Conservation (phyloP, 345 rosid genomes). For the Salix arbutifolia region DNA sequence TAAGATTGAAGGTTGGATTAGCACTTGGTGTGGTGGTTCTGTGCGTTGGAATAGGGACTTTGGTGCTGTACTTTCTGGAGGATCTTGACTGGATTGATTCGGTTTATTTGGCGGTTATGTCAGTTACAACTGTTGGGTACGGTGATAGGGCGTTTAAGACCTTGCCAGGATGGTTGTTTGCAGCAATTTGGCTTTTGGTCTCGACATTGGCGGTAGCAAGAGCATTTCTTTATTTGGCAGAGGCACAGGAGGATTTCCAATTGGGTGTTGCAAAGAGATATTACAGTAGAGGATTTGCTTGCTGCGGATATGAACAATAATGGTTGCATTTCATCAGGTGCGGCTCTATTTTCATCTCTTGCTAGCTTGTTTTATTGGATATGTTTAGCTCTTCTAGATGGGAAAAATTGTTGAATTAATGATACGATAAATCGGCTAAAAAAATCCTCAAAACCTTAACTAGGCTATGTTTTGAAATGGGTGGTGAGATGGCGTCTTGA, state of each 20-base stretch:
- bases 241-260: conserved; percentile 41
- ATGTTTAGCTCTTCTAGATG: neutral
- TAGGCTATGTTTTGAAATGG: neutral
- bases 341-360: neutral
- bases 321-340: conserved; percentile 41
- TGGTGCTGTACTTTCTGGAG: conserved; percentile 35
- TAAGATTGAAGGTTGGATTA: conserved; percentile 41
- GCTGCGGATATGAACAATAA: conserved; percentile 38
- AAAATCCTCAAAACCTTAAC: neutral
- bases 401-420: neutral
- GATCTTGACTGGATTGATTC: conserved; percentile 42
- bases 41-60: conserved; percentile 36
- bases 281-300: conserved; percentile 38
- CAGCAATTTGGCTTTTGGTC: conserved; percentile 45
- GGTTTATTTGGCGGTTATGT: conserved; percentile 50
- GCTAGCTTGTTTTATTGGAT: neutral
- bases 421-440: neutral
- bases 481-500: neutral
- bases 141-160: conserved; percentile 51
- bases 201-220: conserved; percentile 51
- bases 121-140: conserved; percentile 60
- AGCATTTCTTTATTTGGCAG: conserved; percentile 46
- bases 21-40: conserved; percentile 45
- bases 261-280: conserved; percentile 43
- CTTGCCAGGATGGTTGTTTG: conserved; percentile 43